phyloP scores from a whole-genome alignment of 2,329 filamentous ascomycete genomes.

The Mollisiaceae sp. region DNA sequence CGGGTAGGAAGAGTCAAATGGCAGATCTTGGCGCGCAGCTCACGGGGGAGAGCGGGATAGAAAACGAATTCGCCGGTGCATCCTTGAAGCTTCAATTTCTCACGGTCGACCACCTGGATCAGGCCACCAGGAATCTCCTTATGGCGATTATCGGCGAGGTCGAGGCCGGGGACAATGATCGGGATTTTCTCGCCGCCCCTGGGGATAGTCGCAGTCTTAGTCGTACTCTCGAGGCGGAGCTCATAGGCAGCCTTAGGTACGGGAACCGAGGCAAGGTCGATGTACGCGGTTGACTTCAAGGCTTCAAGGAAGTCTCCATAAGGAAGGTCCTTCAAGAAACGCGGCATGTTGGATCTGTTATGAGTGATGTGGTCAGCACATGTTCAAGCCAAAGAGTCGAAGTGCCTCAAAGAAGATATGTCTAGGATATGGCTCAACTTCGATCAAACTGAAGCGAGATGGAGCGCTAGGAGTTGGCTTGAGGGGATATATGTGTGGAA shows the following conservation, averaged over 20 bases:
- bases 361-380: not conserved
- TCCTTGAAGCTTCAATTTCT: constrained; percentile 4
- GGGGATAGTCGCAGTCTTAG: not conserved
- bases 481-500: not conserved
- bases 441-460: not conserved
- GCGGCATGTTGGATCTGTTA: not conserved
- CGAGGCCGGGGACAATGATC: not conserved
- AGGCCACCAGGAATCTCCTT: constrained; percentile 13
- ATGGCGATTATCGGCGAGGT: not conserved
- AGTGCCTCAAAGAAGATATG: not conserved
- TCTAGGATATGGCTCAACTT: not conserved
- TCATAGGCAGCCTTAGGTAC: no score
- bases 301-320: not conserved
- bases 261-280: no score
- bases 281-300: no score
- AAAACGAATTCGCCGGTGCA: constrained; percentile 8
- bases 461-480: not conserved
- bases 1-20: not conserved
- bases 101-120: constrained; percentile 2
- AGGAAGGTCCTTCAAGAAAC: not conserved
- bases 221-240: no score
- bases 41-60: constrained; percentile 22
- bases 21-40: constrained; percentile 22
- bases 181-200: not conserved
- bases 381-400: not conserved